Evolutionary conservation across 140 eudicot species (phyloP), one percentile per base, ranked within the genome.

Genomic region (Anethum foeniculum): DNA sequence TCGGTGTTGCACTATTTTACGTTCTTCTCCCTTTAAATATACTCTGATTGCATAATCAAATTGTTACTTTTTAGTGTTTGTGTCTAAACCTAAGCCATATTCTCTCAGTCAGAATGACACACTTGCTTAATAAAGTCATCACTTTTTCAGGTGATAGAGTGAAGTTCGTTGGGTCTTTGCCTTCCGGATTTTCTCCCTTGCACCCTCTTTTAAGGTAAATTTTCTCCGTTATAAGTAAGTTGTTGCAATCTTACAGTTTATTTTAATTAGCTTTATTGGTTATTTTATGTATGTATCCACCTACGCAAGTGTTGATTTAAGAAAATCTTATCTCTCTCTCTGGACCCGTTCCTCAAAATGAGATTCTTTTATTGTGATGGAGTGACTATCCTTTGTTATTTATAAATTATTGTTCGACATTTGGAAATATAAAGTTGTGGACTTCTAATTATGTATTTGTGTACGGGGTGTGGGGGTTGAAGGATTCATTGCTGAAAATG

Each of bases 61-160:
- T 58, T 21, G 67, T 58, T 23, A 7, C 67, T 58, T 58, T 58
- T 58, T 58, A 7, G 65, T 21, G n/a, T 56, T 16, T 1, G 28
- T 23, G 23, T 21, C 28, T 8, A 21, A 56, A 56, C 3, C 28
- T 5, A 56, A 4, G 34, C 16, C 34, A 14, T 52, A 34, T 34
- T 16, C 27, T 38, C 23, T 52, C 0, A 30, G 44, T 34, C 30
- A 38, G 46, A 28, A 65, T 6, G 1, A n/a, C 7, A 62, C 34
- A 13, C 30, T 65, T 67, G 62, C 76, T 41, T 79, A 36, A 30
- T 23, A 15, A 32, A 58, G 9, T 80, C 62, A 36, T 47, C 28
- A 52, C 60, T 83, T 83, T 76, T 81, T 87, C 93, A 93, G 98
- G 98, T 72, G 98, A 94, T 78, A 89, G 96, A 82, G 98, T 94